Evolutionary conservation across 1,139 yeast species (phyloP), one percentile per base, ranked within the genome.

Genomic region (Blastobotrys malaysiensis): DNA sequence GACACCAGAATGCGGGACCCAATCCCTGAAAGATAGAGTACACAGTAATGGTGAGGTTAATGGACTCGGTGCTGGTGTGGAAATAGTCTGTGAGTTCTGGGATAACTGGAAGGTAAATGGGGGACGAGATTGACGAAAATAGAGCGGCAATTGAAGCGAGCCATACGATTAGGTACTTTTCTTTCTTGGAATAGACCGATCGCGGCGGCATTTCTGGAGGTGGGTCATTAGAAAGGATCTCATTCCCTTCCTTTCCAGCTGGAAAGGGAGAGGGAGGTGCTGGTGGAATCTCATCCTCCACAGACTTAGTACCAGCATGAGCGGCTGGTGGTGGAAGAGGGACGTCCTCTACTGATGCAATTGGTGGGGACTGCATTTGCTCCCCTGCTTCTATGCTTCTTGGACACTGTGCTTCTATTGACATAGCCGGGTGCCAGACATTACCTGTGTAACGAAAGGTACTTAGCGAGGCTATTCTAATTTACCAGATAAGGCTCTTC

Each of bases 21-120:
- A 84, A 59, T 1, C 90, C 93, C 66, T 88, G 96, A 54, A 83
- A 79, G 6, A 86, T 68, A 43, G 87, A 77, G 65, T 87, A 88
- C 0, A 84, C 80, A 5, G 88, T 90, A 31, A 88, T 83, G 0
- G 93, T 77, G 24, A 85, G 61, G 65, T 88, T 87, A 48, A 82
- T 81, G 55, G 74, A 68, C 52, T 80, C 84, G 26, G 80, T 77
- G 3, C 81, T 66, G 4, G 83, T 78, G 46, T 77, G 55, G 62
- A 88, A 86, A 26, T 79, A 69, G 0, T 66, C 59, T 26, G 80
- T 77, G 5, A 88, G 69, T 9, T 74, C 75, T 0, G 83, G 79
- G 21, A 88, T 69, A 0, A 88, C 89, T 0, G 95, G 95, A 66
- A 84, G 83, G 64, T 84, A 87, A 20, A 87, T 84, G 0, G 93